Base-by-base conservation (phyloP, 345 rosid species). In the Kandelia obovata region DNA sequence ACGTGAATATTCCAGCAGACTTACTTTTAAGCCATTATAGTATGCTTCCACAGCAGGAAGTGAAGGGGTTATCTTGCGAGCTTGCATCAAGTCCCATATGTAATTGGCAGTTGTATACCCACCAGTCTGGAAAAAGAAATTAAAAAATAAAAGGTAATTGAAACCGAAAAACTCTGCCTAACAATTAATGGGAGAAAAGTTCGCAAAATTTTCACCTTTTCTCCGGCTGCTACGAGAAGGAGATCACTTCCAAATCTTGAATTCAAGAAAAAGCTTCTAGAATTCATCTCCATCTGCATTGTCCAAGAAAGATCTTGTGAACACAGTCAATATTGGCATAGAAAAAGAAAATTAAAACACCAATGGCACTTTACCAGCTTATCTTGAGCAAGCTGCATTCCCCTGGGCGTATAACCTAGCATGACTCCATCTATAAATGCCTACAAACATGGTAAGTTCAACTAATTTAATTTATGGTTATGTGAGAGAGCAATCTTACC, bases 351-450 rank as follows among this genome's bases (percentile, higher is more conserved):
- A 19, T 20, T 43, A n/a, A 53, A 62, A 55, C 25, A 21, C 58
- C 25, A 69, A 71, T 60, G 32, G 27, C 58, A 63, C n/a, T 71
- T 43, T 88, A 90, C 98, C 92, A 95, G 75, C 10, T 81, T 78
- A 23, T 92, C 91, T 78, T 90, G 89, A 75, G 98, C 99, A 65
- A 95, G 76, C 80, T 95, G 82, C 97, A 92, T 95, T 73, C 99
- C 99, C 72, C 74, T 83, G 47, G 91, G 81, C 37, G 98, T 86
- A 78, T 92, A 75, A 15, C 90, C 94, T 43, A 78, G 53, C 98
- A 95, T 95, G 61, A 97, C 98, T 77, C 98, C 99, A 56, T 88
- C 98, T 59, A 81, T 67, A 27, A 92, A 83, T 13, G 96, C 84
- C 99, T 92, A 81, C 75, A 78, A 55, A 64, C 69, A 71, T 73